These are phyloP conservation scores for Diaporthe aspalathi DNA, from an alignment of 2,329 filamentous ascomycete species.

Conservation along the genomic window DNA sequence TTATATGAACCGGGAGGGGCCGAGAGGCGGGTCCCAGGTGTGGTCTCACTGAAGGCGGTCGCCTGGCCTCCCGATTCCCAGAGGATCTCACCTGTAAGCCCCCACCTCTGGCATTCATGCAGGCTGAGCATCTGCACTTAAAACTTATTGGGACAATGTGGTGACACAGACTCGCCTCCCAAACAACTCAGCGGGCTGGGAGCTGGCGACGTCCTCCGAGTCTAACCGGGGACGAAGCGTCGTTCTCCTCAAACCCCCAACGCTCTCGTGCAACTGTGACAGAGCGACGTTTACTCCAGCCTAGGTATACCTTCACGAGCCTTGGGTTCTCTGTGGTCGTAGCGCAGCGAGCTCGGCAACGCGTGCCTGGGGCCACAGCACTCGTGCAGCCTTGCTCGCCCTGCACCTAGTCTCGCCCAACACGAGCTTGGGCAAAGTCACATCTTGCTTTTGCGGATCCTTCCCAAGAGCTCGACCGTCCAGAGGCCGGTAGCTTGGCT, in stretches of 20 bases:
- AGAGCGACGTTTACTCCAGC: background rate
- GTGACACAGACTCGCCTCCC: slow-evolving; percentile 23
- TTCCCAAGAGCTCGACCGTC: background rate
- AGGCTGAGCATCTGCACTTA: slow-evolving; percentile 14
- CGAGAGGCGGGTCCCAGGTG: slow-evolving; percentile 18
- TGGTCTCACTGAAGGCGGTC: slow-evolving; percentile 5
- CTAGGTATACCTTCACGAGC: background rate
- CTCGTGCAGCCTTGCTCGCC: slow-evolving; percentile 32
- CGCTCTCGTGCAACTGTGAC: slow-evolving; percentile 21
- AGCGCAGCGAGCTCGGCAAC: background rate
- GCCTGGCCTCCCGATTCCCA: slow-evolving; percentile 26
- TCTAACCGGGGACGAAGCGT: slow-evolving; percentile 1
- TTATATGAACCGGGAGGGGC: slow-evolving; percentile 31
- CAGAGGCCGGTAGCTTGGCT: slow-evolving; percentile 25
- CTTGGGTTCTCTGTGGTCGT: background rate
- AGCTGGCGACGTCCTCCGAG: slow-evolving; percentile 14
- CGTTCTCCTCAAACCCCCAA: slow-evolving; percentile 6
- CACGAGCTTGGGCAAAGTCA: slow-evolving; percentile 37
- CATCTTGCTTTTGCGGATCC: slow-evolving; percentile 23
- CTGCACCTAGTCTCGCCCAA: slow-evolving; percentile 37
- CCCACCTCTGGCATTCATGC: slow-evolving; percentile 12
- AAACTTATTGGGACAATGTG: slow-evolving; percentile 2
- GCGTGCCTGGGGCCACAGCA: slow-evolving; percentile 25
- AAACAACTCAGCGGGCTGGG: slow-evolving; percentile 18
- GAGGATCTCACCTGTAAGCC: slow-evolving; percentile 31